Evolutionary conservation across 2,329 filamentous ascomycete genomes (phyloP).

Genomic region (Diaporthe sp.): DNA sequence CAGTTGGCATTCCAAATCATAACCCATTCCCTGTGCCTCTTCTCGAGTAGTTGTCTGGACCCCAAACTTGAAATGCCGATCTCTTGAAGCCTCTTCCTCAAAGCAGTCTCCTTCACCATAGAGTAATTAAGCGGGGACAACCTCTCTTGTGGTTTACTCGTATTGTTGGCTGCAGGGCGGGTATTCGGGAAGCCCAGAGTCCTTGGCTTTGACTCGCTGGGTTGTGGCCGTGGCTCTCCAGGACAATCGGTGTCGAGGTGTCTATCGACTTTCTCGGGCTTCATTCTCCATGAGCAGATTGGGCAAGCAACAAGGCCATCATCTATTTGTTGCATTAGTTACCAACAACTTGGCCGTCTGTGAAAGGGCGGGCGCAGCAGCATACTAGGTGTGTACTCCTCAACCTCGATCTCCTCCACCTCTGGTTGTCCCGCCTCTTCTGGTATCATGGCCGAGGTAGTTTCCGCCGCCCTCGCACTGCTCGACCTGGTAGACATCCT

Average conservation of each 20-base stretch:
- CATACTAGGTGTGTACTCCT: constrained; percentile 45
- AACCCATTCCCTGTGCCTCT: constrained; percentile 90
- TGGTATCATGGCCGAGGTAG: constrained; percentile 48
- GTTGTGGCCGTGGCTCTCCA: constrained; percentile 48
- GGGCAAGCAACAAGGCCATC: constrained; percentile 88
- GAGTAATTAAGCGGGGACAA: constrained; percentile 88
- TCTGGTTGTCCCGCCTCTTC: constrained; percentile 43
- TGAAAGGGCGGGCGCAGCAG: not conserved
- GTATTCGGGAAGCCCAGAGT: not conserved
- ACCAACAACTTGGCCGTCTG: not conserved
- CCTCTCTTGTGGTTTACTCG: constrained; percentile 63
- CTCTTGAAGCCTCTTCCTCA: constrained; percentile 85
- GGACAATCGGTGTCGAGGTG: constrained; percentile 78
- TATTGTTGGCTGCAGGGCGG: constrained; percentile 33
- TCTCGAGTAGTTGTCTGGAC: constrained; percentile 75
- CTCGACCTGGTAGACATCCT: constrained; percentile 63
- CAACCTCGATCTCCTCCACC: constrained; percentile 45
- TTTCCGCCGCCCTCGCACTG: constrained; percentile 52
- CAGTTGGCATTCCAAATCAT: constrained; percentile 98
- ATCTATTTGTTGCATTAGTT: constrained; percentile 50
- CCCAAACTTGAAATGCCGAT: constrained; percentile 81
- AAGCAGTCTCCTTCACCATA: constrained; percentile 80
- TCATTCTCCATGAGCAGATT: constrained; percentile 83
- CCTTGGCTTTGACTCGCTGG: constrained; percentile 40
- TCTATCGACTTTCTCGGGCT: constrained; percentile 78